Base-by-base conservation (phyloP, 257 asterid genomes). In the Nyctanthes arbortristis region DNA sequence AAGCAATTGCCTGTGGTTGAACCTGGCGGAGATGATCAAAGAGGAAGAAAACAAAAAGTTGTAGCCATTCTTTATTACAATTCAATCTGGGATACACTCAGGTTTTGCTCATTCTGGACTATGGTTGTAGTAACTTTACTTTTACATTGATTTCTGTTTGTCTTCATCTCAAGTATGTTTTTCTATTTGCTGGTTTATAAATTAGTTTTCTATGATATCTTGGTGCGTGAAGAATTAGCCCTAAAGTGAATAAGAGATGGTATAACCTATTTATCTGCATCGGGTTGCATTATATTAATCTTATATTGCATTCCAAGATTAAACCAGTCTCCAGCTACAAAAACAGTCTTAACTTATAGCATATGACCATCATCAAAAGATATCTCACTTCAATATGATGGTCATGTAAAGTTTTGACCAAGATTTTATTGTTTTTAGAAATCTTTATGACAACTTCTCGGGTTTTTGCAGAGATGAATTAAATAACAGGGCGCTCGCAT, bases 1-100 rank as follows among this genome's bases (percentile, higher is more conserved):
- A 89, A 87, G 61, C 99, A 88, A 68, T 82, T 94, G 80, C 97
- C 99, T 33, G 97, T 94, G 73, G 77, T 94, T 39, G 88, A 81
- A 69, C 96, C 90, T 16, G 80, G 82, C 27, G 85, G 82, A 69
- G 90, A 84, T 75, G 61, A 55, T 69, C 89, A 72, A 68, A 85
- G 83, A 79, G 93, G 89, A 73, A 60, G 83, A 81, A 93, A 78
- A 68, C 93, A 82, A 62, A 85, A 60, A 70, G 31, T 83, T 66
- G 75, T 78, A 61, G 96, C 87, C 71, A 67, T 94, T 75, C 92
- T 91, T 69, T 84, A 84, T 66, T 91, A 91, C 10, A 95, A 94
- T 68, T 89, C 96, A 36, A 84, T 94, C 69, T 88, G 85, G 92
- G 72, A 70, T 36, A 80, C 77, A 54, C 81, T 91, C 84, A 94